Base-by-base conservation (phyloP, 495 filamentous ascomycete genomes). In the Cudoniella acicularis region DNA sequence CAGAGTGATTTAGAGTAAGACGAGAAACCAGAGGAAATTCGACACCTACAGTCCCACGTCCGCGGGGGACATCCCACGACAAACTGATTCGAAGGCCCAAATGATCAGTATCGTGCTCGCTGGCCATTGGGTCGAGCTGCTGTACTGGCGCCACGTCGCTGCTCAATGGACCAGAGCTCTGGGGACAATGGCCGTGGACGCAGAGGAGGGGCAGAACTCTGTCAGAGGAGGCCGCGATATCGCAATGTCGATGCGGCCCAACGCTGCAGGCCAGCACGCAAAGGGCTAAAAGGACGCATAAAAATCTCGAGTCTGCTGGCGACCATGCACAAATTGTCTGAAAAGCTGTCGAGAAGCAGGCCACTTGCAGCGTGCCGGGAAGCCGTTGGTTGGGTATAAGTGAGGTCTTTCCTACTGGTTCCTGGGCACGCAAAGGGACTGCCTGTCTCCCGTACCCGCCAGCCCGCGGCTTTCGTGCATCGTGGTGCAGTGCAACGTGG, bases 131-230 rank as follows among this genome's bases (percentile, higher is more conserved):
- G 59, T 60, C 67, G 68, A 56, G 48, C 36, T 61, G 63, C 52
- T 67, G 69, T 60, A 77, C 68, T 77, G 71, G 76, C 72, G 76
- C 78, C 78, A 82, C 78, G 78, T 79, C 73, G 75, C 73, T 71
- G 71, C 57, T 63, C 66, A 68, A 72, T 73, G 70, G 73, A 70
- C 56, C 61, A 47, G 43, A n/a, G 43, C 20, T 4, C 16, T 47
- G 6, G 43, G 13, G 43, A 21, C 20, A 20, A 26, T 23, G 48
- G 11, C 23, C 6, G 8, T 58, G 54, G 64, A 49, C 54, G 56
- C 59, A 63, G 70, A 65, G 62, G 64, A 61, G 57, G 60, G 66
- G n/a, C n/a, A n/a, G n/a, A n/a, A n/a, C n/a, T n/a, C n/a, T n/a
- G 54, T 57, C 57, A 62, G 57, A 66, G 41, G 54, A 27, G n/a